A percentile compares a stretch with the other conserved stretches of the same genome.
These are phyloP conservation scores for Cetraspora pellucida DNA, from an alignment of 192 early-diverging fungal genomes.

Conservation along the genomic window DNA sequence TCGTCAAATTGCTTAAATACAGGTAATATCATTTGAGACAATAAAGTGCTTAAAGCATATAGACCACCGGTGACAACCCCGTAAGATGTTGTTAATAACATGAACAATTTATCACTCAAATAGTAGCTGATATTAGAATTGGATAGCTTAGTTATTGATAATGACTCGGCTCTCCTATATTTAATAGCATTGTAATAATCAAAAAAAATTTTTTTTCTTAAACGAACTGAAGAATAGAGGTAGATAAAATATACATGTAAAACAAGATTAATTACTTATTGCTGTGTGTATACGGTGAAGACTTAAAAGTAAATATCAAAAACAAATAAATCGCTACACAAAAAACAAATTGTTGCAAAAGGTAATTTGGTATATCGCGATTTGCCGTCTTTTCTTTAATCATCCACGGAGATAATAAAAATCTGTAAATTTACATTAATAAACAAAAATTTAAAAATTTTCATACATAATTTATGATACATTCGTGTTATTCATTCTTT, in stretches of 20 bases:
- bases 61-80: slow-evolving; percentile 45
- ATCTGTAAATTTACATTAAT: slow-evolving; percentile 19
- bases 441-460: neutral
- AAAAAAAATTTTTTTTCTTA: too few species aligned
- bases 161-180: neutral
- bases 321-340: slow-evolving; percentile 22
- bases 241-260: neutral
- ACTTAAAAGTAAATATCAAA: slow-evolving; percentile 18
- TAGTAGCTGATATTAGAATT: neutral
- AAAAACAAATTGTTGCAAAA: slow-evolving; percentile 40
- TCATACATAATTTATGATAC: neutral
- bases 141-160: neutral
- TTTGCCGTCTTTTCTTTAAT: slow-evolving; percentile 38
- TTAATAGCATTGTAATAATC: too few species aligned
- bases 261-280: neutral
- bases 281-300: neutral
- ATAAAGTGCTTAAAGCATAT: slow-evolving; percentile 44
- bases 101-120: slow-evolving; percentile 31
- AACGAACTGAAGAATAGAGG: too few species aligned
- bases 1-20: slow-evolving; percentile 38
- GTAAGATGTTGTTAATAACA: slow-evolving; percentile 39
- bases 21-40: slow-evolving; percentile 45
- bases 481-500: neutral
- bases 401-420: slow-evolving; percentile 43
- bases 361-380: slow-evolving; percentile 40